Evolutionary conservation across 768 basidiomycete genomes (phyloP), one percentile per base, ranked within the genome.

Genomic region (Rhodotorula kratochvilovae): DNA sequence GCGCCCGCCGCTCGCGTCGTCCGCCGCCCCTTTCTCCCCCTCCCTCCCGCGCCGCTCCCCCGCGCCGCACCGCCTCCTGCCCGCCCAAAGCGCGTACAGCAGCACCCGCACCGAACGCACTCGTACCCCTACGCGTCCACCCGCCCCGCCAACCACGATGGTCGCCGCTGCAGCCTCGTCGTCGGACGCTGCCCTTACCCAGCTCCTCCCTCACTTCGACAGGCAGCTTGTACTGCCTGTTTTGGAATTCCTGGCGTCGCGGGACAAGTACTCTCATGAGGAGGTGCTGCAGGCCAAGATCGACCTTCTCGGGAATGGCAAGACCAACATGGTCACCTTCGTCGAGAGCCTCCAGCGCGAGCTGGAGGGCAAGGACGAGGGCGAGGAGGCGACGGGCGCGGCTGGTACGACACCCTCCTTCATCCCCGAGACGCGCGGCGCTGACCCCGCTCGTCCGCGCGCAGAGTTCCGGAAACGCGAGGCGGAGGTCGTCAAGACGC

Each of bases 311-410:
- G 66, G 60, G 2, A 35, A 66, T 15, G 65, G 65, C 33, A 95
- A 92, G 80, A 99, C 96, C 57, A 97, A 99, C 81, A 97, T 98
- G 94, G 89, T 95, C 68, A 94, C 95, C 81, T 99, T 95, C 78
- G 88, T 91, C 35, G 86, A 88, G 70, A 85, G 84, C 74, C 82
- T 97, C 76, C 92, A 91, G 77, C 82, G 88, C 76, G 87, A 91
- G 82, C 81, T 92, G 61, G 82, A 92, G 50, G 76, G 76, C 23
- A 73, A 74, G 61, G 31, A 29, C 75, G 88, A 90, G 0, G 88
- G 87, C 60, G 81, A 90, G 62, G 83, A 87, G 76, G 82, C 87
- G 31, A 89, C 90, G 23, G 79, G 83, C 79, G 90, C 90, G 91
- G 76, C 60, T 84, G 81, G 27, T 25, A 48, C 23, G 33, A 2